Conservation (phyloP, 2,329 filamentous ascomycete species). For the Clarireedia monteithiana region DNA sequence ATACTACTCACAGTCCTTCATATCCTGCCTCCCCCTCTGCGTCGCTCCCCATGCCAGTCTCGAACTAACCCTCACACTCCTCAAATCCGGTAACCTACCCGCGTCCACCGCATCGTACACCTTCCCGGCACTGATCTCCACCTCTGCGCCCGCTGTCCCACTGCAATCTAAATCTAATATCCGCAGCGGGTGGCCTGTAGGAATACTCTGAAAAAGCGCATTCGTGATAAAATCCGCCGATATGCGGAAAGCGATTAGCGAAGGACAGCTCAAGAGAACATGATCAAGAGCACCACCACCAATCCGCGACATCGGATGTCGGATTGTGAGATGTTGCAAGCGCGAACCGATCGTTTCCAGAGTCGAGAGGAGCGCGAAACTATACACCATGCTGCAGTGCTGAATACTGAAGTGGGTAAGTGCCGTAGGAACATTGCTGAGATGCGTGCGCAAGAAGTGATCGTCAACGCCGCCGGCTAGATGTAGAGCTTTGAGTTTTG, state of each 20-base stretch:
- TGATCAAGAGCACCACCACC: conserved; percentile 18
- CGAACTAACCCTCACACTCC: conserved; percentile 26
- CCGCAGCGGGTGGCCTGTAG: conserved; percentile 19
- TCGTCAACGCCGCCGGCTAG: conserved; percentile 28
- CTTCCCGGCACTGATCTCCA: conserved; percentile 16
- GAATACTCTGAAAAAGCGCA: conserved; percentile 17
- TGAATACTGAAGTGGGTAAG: conserved; percentile 27
- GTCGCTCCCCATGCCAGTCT: conserved; percentile 27
- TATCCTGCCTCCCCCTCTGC: conserved; percentile 16
- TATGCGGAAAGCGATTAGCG: conserved; percentile 23
- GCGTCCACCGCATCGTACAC: conserved; percentile 26
- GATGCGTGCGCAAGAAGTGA: conserved; percentile 22
- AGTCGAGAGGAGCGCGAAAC: conserved; percentile 14
- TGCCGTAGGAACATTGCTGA: conserved; percentile 16
- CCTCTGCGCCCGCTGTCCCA: conserved; percentile 20
- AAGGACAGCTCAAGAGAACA: conserved; percentile 21
- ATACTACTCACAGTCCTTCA: conserved; percentile 14
- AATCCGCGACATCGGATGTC: conserved; percentile 27
- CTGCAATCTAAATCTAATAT: conserved; percentile 30
- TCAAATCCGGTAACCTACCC: conserved; percentile 20
- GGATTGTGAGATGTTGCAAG: conserved; percentile 27
- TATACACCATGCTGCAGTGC: conserved; percentile 25
- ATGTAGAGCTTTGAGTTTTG: conserved; percentile 25
- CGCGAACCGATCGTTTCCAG: conserved; percentile 21
- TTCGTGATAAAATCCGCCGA: conserved; percentile 28